Evolutionary conservation across 2,329 filamentous ascomycete species (phyloP).

Genomic region (Tricladium varicosporioides): DNA sequence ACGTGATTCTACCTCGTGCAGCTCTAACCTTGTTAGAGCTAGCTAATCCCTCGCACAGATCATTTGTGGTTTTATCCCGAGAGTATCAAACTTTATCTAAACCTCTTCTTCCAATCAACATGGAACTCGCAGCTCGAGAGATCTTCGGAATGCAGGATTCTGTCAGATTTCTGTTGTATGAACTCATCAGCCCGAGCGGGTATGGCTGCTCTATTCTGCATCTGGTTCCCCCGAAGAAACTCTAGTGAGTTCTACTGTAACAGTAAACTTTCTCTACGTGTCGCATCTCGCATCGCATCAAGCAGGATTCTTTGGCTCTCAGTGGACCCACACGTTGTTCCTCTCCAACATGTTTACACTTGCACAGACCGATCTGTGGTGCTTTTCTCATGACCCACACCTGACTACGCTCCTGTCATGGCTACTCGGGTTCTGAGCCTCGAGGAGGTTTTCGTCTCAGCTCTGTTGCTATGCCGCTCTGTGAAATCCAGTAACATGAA

Average conservation of each 20-base stretch:
- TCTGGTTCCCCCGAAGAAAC: not conserved
- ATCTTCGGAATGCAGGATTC: too few species aligned
- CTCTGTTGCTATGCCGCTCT: not conserved
- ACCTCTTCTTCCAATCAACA: too few species aligned
- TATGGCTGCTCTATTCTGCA: not conserved
- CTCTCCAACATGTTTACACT: not conserved
- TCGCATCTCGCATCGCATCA: not conserved
- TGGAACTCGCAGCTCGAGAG: too few species aligned
- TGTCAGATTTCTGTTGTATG: too few species aligned
- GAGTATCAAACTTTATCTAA: too few species aligned
- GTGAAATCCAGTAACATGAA: not conserved
- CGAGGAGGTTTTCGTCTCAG: not conserved
- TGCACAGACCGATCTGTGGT: not conserved
- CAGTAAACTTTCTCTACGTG: not conserved
- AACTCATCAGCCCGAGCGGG: too few species aligned
- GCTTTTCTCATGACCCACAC: not conserved
- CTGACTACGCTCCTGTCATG: not conserved
- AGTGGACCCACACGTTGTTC: not conserved
- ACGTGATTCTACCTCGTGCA: too few species aligned
- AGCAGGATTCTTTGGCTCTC: not conserved
- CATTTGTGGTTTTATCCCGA: too few species aligned
- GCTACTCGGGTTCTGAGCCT: not conserved
- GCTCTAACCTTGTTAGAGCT: too few species aligned
- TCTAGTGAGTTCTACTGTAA: not conserved
- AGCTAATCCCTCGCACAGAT: too few species aligned